Conservation (phyloP, 2,329 filamentous ascomycete species). For the Exophiala xenobiotica region DNA sequence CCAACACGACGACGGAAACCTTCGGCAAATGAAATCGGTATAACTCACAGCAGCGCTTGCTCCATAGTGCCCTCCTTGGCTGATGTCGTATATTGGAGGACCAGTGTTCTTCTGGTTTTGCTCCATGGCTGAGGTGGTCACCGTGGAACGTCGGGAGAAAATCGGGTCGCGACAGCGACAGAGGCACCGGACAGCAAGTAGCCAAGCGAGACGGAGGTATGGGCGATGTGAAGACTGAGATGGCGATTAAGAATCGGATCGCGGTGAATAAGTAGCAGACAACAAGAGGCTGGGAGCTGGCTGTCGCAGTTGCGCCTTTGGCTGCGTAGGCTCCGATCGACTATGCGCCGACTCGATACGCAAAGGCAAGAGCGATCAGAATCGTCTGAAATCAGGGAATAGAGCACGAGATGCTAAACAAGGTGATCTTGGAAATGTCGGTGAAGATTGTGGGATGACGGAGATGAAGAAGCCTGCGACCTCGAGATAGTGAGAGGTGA, state of each 20-base stretch:
- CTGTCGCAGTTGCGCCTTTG: background rate
- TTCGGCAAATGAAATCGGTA: background rate
- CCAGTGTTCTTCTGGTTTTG: slow-evolving; percentile 50
- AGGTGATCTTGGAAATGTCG: background rate
- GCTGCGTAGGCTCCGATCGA: background rate
- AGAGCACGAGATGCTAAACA: background rate
- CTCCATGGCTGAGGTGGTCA: slow-evolving; percentile 32
- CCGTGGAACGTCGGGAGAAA: background rate
- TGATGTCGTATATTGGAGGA: slow-evolving; percentile 69
- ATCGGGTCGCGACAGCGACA: background rate
- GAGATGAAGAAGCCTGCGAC: background rate
- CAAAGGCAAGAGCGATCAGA: background rate
- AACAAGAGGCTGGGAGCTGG: background rate
- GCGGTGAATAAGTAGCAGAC: background rate
- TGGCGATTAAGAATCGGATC: background rate
- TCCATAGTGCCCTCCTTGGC: slow-evolving; percentile 70
- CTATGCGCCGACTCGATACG: background rate
- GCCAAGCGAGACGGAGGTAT: no score
- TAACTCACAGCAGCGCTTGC: slow-evolving; percentile 2
- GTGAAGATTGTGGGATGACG: slow-evolving; percentile 1
- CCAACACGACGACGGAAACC: no score
- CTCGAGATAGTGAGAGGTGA: background rate
- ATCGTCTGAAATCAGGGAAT: background rate
- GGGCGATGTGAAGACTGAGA: no score
- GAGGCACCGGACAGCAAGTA: background rate